Evolutionary conservation across 2,329 filamentous ascomycete genomes (phyloP).

Genomic region (Diaporthe velutina): DNA sequence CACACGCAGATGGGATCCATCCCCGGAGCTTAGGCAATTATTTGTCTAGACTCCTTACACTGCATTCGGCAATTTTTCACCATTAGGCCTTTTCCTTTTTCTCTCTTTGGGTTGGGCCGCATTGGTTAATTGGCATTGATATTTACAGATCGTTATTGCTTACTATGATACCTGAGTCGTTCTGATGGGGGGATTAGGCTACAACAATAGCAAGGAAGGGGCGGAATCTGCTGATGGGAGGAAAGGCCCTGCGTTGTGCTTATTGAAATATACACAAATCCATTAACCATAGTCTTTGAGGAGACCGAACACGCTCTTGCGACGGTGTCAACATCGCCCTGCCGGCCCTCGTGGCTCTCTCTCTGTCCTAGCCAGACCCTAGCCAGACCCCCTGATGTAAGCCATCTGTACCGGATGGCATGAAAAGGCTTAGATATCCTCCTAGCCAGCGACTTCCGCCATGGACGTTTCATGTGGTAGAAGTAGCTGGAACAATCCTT

Average conservation of each 20-base stretch:
- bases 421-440: background rate
- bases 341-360: too few relatives aligned
- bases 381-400: background rate
- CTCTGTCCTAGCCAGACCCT: too few relatives aligned
- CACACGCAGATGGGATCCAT: constrained; percentile 22
- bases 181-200: constrained; percentile 22
- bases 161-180: constrained; percentile 36
- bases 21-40: constrained; percentile 11
- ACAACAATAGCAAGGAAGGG: constrained; percentile 1
- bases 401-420: background rate
- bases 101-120: constrained; percentile 22
- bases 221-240: constrained; percentile 35
- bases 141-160: constrained; percentile 34
- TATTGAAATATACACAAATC: constrained; percentile 28
- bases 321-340: background rate
- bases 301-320: background rate
- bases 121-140: constrained; percentile 42
- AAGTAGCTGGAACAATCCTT: background rate
- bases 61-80: background rate
- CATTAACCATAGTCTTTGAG: background rate
- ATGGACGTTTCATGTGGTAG: background rate
- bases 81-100: background rate
- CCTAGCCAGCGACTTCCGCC: too few relatives aligned
- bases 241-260: constrained; percentile 10
- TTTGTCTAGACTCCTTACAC: constrained; percentile 38